Evolutionary conservation across 805 yeast genomes (phyloP), one percentile per base, ranked within the genome.

Genomic region (Wickerhamomyces queroliae): DNA sequence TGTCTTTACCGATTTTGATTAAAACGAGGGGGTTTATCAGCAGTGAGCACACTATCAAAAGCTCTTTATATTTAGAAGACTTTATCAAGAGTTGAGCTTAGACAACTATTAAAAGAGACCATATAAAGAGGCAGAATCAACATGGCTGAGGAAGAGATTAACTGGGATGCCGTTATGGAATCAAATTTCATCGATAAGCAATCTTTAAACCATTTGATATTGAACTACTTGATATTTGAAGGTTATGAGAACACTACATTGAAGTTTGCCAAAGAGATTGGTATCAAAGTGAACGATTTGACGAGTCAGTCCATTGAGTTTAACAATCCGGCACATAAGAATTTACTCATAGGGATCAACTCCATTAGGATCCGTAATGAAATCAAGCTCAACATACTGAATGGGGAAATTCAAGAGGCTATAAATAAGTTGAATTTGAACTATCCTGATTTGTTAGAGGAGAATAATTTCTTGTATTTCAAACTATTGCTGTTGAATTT

Each of bases 191-290:
- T 37, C 17, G 34, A 37, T 7, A 37, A 39, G 27, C 28, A 32
- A 12, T 27, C 36, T 13, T 34, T 47, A 33, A 50, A 49, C 40
- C 42, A 65, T 35, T 56, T 86, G 41, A 70, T 88, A 11, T 67
- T 87, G 56, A 80, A 84, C 62, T 86, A 83, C 59, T 72, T 88
- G 44, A 75, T 88, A 12, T 76, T 78, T 37, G 90, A 86, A 61
- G 95, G 93, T 0, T 82, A 83, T 55, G 80, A 79, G 43, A 71
- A 78, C 12, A 80, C 95, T 0, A 83, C 87, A 2, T 42, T 63
- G 26, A 61, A 62, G 41, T 62, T 69, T 47, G 43, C 55, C 35
- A 25, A 53, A 13, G 52, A 55, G 26, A 57, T 65, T 23, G 61
- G 59, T 9, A 25, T 47, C 17, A 36, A 48, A 8, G 52, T 63